Evolutionary conservation across 2,329 filamentous ascomycete genomes (phyloP).

Genomic region (Talaromyces albobiverticillius): DNA sequence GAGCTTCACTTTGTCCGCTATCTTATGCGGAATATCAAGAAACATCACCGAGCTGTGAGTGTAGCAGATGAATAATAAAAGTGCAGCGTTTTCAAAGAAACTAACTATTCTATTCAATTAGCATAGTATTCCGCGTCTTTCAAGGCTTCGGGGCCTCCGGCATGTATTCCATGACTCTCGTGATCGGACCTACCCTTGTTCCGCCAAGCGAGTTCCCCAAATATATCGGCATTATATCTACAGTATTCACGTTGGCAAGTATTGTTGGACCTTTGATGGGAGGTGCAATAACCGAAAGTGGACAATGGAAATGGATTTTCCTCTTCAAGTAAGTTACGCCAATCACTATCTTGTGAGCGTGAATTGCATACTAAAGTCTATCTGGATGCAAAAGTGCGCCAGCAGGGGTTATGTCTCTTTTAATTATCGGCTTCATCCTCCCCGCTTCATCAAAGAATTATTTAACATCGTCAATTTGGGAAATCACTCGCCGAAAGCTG

Average conservation of each 20-base stretch:
- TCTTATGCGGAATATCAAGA: slow-evolving; percentile 36
- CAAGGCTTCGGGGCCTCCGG: slow-evolving; percentile 27
- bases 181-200: slow-evolving; percentile 21
- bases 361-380: not conserved
- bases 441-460: not conserved
- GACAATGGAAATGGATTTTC: slow-evolving; percentile 24
- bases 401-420: not conserved
- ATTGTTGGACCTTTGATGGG: slow-evolving; percentile 21
- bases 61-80: not conserved
- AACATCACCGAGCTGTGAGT: slow-evolving; percentile 30
- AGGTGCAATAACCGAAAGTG: slow-evolving; percentile 18
- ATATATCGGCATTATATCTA: slow-evolving; percentile 12
- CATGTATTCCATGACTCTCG: slow-evolving; percentile 21
- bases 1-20: slow-evolving; percentile 42
- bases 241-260: slow-evolving; percentile 16
- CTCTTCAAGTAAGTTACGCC: slow-evolving; percentile 18
- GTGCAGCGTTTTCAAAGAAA: not conserved
- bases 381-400: not conserved
- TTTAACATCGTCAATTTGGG: not conserved
- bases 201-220: slow-evolving; percentile 15
- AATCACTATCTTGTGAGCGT: not conserved
- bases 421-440: not conserved
- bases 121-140: slow-evolving; percentile 26
- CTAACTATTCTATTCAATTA: not conserved
- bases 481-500: not conserved